Percentiles rank a stretch among this genome's conserved stretches.
Evolutionary conservation across 148 eudicot species (phyloP).

Genomic region (Cornus florida): DNA sequence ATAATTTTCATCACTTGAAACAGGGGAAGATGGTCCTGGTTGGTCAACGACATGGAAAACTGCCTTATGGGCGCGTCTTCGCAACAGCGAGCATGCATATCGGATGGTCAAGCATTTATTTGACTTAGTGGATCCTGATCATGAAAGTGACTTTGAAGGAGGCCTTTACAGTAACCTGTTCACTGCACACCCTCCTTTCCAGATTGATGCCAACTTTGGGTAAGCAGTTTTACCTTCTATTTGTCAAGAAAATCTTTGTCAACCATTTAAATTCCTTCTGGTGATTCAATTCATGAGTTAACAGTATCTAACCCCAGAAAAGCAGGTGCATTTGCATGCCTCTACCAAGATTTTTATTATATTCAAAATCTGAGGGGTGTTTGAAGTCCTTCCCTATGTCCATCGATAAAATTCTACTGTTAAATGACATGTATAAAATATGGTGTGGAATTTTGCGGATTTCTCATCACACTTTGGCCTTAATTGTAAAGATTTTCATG

Average conservation of each 20-base stretch:
- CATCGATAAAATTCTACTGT: too few species aligned
- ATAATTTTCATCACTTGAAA: slow-evolving; percentile 6
- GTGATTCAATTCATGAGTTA: background rate
- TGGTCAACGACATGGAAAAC: slow-evolving; percentile 94
- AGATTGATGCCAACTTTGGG: slow-evolving; percentile 93
- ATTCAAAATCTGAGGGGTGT: too few species aligned
- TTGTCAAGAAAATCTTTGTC: background rate
- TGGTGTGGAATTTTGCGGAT: too few species aligned
- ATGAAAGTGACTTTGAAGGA: slow-evolving; percentile 59
- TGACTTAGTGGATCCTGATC: slow-evolving; percentile 71
- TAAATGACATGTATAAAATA: too few species aligned
- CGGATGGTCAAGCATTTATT: slow-evolving; percentile 78
- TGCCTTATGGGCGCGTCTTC: slow-evolving; percentile 74
- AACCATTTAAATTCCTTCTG: background rate
- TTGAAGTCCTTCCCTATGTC: too few species aligned
- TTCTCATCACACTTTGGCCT: too few species aligned
- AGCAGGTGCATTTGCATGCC: too few species aligned
- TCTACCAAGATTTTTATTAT: too few species aligned
- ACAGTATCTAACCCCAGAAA: background rate
- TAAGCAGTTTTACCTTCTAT: slow-evolving; percentile 9
- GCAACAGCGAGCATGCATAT: slow-evolving; percentile 62
- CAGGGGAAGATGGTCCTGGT: slow-evolving; percentile 83
- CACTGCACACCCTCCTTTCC: slow-evolving; percentile 90
- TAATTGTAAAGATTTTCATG: too few species aligned
- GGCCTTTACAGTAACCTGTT: slow-evolving; percentile 84